These are phyloP conservation scores for Isabelozyma pseudorhagii DNA, from an alignment of 805 yeast species.

Conservation along the genomic window DNA sequence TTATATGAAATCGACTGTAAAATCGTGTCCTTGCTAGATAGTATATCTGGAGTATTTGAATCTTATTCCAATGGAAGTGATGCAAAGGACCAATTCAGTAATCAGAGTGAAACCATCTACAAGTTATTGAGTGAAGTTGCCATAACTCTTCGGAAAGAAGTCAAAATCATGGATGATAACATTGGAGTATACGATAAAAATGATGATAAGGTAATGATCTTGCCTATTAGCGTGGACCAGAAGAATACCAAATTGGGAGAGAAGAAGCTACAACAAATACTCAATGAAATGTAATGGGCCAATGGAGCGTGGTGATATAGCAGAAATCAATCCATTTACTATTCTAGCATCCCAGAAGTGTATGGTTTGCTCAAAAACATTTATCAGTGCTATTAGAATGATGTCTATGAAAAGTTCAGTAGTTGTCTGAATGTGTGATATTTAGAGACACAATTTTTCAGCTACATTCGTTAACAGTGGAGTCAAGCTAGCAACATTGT, in stretches of 20 bases:
- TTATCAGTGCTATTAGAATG: too few species aligned
- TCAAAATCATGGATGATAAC: conserved; percentile 59
- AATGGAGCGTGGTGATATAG: too few species aligned
- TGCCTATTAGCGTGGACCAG: conserved; percentile 67
- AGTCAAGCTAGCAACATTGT: too few species aligned
- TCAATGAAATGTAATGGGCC: conserved; percentile 11
- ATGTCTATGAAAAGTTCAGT: too few species aligned
- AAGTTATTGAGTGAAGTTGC: conserved; percentile 56
- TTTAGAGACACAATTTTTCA: too few species aligned
- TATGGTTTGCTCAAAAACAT: too few species aligned
- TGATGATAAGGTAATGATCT: conserved; percentile 46
- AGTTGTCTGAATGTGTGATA: too few species aligned
- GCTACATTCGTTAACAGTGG: too few species aligned
- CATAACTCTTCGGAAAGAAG: conserved; percentile 60
- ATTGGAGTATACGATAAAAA: conserved; percentile 46
- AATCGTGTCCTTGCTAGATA: conserved; percentile 49
- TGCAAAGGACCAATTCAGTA: conserved; percentile 37
- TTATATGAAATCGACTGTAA: conserved; percentile 51
- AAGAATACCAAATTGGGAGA: conserved; percentile 68
- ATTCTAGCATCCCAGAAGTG: too few species aligned
- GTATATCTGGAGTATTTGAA: conserved; percentile 46
- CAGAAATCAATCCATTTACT: too few species aligned
- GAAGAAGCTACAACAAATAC: conserved; percentile 50
- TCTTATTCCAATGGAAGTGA: conserved; percentile 22
- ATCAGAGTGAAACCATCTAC: conserved; percentile 48